phyloP scores from a whole-genome alignment of 352 stramenopile genomes.

The Pseudoperonospora humuli region DNA sequence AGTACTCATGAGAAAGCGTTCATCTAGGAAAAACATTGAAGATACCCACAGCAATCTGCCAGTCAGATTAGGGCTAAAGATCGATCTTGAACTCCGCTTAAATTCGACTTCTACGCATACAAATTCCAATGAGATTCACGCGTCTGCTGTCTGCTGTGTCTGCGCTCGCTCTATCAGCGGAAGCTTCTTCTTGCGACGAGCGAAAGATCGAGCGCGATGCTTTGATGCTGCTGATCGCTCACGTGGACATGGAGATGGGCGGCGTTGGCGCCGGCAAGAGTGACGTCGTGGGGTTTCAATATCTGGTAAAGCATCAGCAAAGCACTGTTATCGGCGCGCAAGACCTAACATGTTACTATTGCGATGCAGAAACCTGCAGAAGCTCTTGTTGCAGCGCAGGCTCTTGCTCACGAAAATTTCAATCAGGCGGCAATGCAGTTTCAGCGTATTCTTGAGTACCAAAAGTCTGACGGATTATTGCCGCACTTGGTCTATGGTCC shows the following conservation, averaged over 20 bases:
- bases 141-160: constrained; percentile 3
- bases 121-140: neutral
- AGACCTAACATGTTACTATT: neutral
- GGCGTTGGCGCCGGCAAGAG: constrained; percentile 45
- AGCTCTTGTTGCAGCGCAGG: constrained; percentile 69
- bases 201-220: constrained; percentile 38
- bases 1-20: too few species aligned
- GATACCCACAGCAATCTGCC: too few species aligned
- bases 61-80: too few species aligned
- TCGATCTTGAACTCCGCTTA: too few species aligned
- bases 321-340: neutral
- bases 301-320: constrained; percentile 35
- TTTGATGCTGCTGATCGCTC: constrained; percentile 24
- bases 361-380: constrained; percentile 52
- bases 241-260: constrained; percentile 65
- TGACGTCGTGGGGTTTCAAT: constrained; percentile 60
- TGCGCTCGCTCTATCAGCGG: constrained; percentile 1
- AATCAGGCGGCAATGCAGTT: constrained; percentile 48
- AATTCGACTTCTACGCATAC: too few species aligned
- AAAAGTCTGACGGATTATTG: constrained; percentile 45
- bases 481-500: constrained; percentile 74
- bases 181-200: constrained; percentile 35
- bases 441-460: constrained; percentile 55
- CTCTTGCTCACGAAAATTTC: constrained; percentile 74
- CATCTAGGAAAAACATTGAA: too few species aligned